These are phyloP conservation scores for Penicillium glabrum DNA, from an alignment of 2,329 filamentous ascomycete species.

Conservation along the genomic window DNA sequence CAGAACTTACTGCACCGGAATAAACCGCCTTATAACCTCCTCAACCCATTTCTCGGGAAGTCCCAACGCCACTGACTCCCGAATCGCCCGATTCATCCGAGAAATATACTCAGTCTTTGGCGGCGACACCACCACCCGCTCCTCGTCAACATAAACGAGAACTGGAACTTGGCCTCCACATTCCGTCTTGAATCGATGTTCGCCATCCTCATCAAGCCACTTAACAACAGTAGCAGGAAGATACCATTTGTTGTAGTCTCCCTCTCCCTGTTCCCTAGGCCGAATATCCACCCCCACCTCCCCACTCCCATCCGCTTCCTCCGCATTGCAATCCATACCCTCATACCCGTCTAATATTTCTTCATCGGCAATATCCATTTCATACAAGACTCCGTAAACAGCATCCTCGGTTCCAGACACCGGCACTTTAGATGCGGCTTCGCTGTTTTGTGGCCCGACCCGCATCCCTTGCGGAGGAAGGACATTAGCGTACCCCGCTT, in stretches of 20 bases:
- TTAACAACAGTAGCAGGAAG: constrained; percentile 27
- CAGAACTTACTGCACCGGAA: constrained; percentile 24
- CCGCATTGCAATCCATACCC: constrained; percentile 30
- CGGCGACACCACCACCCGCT: constrained; percentile 29
- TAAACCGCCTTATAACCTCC: constrained; percentile 39
- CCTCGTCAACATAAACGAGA: constrained; percentile 46
- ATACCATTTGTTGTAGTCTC: constrained; percentile 42
- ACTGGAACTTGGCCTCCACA: constrained; percentile 21
- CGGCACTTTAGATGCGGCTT: constrained; percentile 18
- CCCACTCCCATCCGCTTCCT: not conserved
- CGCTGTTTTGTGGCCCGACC: constrained; percentile 17
- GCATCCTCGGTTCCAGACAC: constrained; percentile 25
- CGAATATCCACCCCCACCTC: constrained; percentile 17
- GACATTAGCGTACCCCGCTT: constrained; percentile 45
- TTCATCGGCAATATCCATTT: constrained; percentile 39
- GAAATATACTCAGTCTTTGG: constrained; percentile 42
- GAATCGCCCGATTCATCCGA: constrained; percentile 45
- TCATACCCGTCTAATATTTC: constrained; percentile 40
- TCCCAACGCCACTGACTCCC: constrained; percentile 38
- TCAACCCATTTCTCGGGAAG: constrained; percentile 36
- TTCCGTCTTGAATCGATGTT: constrained; percentile 5
- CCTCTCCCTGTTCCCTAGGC: constrained; percentile 33
- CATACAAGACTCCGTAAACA: constrained; percentile 44
- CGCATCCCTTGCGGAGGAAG: constrained; percentile 29
- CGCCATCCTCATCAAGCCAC: constrained; percentile 31